Conservation (phyloP, 2,329 filamentous ascomycete genomes). For the Neofusicoccum cordaticola region DNA sequence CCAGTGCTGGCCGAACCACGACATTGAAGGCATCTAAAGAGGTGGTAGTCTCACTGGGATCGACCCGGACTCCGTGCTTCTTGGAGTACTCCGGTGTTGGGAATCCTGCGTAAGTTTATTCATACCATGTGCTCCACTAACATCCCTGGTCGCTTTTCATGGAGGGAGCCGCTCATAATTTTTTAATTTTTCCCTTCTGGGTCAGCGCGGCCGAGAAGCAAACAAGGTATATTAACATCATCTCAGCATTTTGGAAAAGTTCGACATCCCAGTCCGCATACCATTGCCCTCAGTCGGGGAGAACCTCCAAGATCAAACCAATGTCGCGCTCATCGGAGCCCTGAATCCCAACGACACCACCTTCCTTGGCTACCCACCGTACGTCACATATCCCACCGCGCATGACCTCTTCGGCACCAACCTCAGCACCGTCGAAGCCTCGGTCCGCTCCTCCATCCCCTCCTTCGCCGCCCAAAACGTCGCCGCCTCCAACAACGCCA, state of each 20-base stretch:
- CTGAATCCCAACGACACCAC: slow-evolving; percentile 26
- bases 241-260: slow-evolving; percentile 20
- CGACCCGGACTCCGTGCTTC: slow-evolving; percentile 19
- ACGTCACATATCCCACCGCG: slow-evolving; percentile 36
- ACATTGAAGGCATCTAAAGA: slow-evolving; percentile 33
- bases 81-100: slow-evolving; percentile 23
- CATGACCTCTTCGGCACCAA: slow-evolving; percentile 34
- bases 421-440: slow-evolving; percentile 24
- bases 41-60: slow-evolving; percentile 22
- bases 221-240: background rate
- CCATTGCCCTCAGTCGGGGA: slow-evolving; percentile 30
- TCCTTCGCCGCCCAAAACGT: slow-evolving; percentile 28
- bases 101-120: slow-evolving; percentile 16
- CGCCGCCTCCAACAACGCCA: slow-evolving; percentile 21
- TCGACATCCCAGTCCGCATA: slow-evolving; percentile 21
- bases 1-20: background rate
- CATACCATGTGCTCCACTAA: background rate
- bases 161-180: no score
- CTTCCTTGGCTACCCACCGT: slow-evolving; percentile 37
- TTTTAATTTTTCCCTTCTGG: no score
- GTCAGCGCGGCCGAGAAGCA: no score
- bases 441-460: slow-evolving; percentile 27
- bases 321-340: slow-evolving; percentile 23
- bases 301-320: slow-evolving; percentile 36
- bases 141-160: no score